phyloP scores from a whole-genome alignment of 2,329 filamentous ascomycete species.

The Teratosphaeria zuluensis region DNA sequence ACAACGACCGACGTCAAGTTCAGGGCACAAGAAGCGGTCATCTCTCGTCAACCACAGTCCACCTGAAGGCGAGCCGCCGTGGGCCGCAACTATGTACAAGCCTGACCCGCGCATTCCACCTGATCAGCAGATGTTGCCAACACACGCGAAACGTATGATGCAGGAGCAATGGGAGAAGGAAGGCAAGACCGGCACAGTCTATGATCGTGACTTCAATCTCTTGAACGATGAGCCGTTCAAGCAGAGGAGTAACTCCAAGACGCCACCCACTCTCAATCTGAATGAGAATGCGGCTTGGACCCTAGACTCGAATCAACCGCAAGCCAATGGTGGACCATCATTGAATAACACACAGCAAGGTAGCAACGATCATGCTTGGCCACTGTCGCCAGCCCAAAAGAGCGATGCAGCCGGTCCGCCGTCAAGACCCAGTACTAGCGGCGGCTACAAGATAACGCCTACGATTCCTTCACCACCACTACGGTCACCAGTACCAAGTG shows the following conservation, averaged over 20 bases:
- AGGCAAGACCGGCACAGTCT: constrained; percentile 57
- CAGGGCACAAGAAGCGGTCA: constrained; percentile 27
- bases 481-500: constrained; percentile 9
- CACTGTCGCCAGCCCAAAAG: constrained; percentile 17
- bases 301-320: background rate
- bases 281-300: constrained; percentile 1
- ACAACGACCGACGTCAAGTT: constrained; percentile 7
- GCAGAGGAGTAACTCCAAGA: constrained; percentile 18
- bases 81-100: constrained; percentile 90
- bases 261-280: constrained; percentile 22
- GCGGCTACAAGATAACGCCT: constrained; percentile 39
- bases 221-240: constrained; percentile 55
- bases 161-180: constrained; percentile 86
- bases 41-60: constrained; percentile 53
- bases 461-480: constrained; percentile 25
- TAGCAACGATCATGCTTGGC: constrained; percentile 8
- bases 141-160: constrained; percentile 79
- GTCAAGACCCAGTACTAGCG: constrained; percentile 32
- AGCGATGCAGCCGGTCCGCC: constrained; percentile 16
- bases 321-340: background rate
- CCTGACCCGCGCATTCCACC: constrained; percentile 88
- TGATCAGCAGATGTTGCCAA: constrained; percentile 90
- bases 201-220: constrained; percentile 79
- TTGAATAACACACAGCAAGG: background rate
- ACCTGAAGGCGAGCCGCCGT: constrained; percentile 90